phyloP scores from a whole-genome alignment of 257 asterid species.

The Salvia splendens region DNA sequence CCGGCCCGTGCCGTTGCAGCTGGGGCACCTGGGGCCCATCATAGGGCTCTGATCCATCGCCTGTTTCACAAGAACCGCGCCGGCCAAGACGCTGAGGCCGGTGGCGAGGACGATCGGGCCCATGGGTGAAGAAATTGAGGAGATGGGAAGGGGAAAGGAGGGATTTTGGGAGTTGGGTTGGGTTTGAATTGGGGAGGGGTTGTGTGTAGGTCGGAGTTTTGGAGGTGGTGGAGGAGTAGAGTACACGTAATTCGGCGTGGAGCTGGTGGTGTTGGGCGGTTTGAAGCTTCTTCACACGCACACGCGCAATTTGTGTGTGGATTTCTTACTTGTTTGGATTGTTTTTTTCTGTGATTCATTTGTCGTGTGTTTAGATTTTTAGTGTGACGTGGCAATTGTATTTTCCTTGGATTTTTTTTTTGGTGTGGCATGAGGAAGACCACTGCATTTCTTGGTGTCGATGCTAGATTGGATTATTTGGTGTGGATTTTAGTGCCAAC shows the following conservation, averaged over 20 bases:
- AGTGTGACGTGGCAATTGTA: no score
- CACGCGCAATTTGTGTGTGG: no score
- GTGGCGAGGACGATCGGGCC: slow-evolving; percentile 69
- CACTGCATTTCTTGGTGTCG: no score
- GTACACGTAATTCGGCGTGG: slow-evolving; percentile 54
- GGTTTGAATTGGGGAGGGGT: background rate
- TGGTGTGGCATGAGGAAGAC: no score
- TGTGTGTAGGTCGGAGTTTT: slow-evolving; percentile 10
- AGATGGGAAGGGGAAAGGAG: slow-evolving; percentile 19
- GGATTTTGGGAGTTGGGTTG: slow-evolving; percentile 10
- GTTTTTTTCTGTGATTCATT: no score
- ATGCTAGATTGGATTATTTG: no score
- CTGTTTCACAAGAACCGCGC: slow-evolving; percentile 67
- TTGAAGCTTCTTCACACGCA: background rate
- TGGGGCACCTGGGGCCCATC: slow-evolving; percentile 75
- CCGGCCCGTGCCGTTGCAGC: slow-evolving; percentile 90
- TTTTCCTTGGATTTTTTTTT: no score
- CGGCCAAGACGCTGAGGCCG: slow-evolving; percentile 58
- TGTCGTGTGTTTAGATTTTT: no score
- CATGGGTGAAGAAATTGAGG: slow-evolving; percentile 39
- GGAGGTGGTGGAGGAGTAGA: slow-evolving; percentile 48
- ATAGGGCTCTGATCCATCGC: slow-evolving; percentile 59
- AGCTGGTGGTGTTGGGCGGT: slow-evolving; percentile 31
- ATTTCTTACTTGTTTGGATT: no score
- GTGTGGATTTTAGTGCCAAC: no score